Evolutionary conservation across 352 stramenopile species (phyloP).

Genomic region (Phytophthora idaei): DNA sequence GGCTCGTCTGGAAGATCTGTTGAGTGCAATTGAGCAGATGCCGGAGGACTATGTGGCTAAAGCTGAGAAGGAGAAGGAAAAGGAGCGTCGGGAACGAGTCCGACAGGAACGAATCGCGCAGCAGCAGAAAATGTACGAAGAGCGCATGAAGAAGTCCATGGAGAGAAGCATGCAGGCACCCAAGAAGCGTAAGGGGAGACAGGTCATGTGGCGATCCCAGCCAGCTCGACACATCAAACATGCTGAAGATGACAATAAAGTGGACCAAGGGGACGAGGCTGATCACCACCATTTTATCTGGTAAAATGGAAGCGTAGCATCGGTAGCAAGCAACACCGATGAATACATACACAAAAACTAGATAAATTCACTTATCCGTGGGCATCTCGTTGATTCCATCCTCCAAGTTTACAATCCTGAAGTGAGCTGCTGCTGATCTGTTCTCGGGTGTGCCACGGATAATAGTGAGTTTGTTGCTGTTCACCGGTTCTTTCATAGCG

Average conservation of each 20-base stretch:
- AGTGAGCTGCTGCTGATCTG: constrained; percentile 58
- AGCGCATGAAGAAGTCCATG: constrained; percentile 95
- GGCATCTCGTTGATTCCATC: constrained; percentile 13
- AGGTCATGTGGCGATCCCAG: constrained; percentile 93
- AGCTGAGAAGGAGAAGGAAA: constrained; percentile 95
- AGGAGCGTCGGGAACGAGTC: constrained; percentile 91
- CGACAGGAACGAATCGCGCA: constrained; percentile 91
- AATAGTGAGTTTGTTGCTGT: constrained; percentile 42
- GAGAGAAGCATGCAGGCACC: constrained; percentile 92
- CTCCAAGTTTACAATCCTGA: constrained; percentile 67
- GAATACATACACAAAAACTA: neutral
- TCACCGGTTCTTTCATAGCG: constrained; percentile 19
- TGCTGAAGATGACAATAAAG: constrained; percentile 78
- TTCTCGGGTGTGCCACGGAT: constrained; percentile 71
- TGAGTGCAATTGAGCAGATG: constrained; percentile 93
- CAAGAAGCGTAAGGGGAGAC: constrained; percentile 92
- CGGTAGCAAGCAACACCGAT: neutral
- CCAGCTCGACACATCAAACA: constrained; percentile 80
- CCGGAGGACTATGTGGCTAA: constrained; percentile 94
- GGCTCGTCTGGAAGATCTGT: constrained; percentile 89
- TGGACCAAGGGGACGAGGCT: constrained; percentile 81
- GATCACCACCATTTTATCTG: constrained; percentile 88
- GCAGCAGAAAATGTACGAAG: constrained; percentile 93
- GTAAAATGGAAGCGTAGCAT: constrained; percentile 30
- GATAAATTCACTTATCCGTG: constrained; percentile 2